These are phyloP conservation scores for Dendrobium nobile DNA, from an alignment of 106 monocot species.

Conservation along the genomic window DNA sequence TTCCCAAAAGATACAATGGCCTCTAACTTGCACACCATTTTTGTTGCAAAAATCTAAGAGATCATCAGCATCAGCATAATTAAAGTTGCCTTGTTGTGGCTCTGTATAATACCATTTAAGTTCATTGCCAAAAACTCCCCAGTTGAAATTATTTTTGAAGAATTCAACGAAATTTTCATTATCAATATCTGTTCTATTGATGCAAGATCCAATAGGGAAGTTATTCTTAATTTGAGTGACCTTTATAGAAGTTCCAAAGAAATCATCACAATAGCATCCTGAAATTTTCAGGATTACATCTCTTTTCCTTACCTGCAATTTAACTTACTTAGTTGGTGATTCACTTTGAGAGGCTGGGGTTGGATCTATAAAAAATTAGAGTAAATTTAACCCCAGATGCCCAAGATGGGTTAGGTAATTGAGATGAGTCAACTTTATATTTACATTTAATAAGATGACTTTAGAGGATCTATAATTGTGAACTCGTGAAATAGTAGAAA, in stretches of 20 bases:
- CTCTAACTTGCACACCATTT: slow-evolving; percentile 35
- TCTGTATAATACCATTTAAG: slow-evolving; percentile 87
- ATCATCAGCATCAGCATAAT: slow-evolving; percentile 65
- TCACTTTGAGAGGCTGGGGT: neutral
- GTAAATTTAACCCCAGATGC: no score
- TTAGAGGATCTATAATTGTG: no score
- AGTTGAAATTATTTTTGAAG: slow-evolving; percentile 74
- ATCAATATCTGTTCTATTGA: slow-evolving; percentile 67
- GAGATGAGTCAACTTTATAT: no score
- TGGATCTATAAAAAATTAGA: no score
- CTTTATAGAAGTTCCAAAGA: slow-evolving; percentile 26
- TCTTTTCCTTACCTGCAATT: slow-evolving; percentile 65
- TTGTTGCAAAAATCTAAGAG: slow-evolving; percentile 47
- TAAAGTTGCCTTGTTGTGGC: slow-evolving; percentile 51
- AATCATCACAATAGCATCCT: slow-evolving; percentile 14
- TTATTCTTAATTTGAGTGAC: slow-evolving; percentile 59
- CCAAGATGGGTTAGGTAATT: neutral
- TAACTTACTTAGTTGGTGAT: neutral
- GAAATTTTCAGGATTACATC: slow-evolving; percentile 78
- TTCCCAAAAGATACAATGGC: slow-evolving; percentile 78
- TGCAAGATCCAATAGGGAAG: slow-evolving; percentile 82
- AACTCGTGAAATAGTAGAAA: no score
- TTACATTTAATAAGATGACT: no score
- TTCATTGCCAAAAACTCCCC: slow-evolving; percentile 88
- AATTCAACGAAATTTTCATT: slow-evolving; percentile 78